Base-by-base conservation (phyloP, 2,329 filamentous ascomycete genomes). In the Aspergillus ibericus region DNA sequence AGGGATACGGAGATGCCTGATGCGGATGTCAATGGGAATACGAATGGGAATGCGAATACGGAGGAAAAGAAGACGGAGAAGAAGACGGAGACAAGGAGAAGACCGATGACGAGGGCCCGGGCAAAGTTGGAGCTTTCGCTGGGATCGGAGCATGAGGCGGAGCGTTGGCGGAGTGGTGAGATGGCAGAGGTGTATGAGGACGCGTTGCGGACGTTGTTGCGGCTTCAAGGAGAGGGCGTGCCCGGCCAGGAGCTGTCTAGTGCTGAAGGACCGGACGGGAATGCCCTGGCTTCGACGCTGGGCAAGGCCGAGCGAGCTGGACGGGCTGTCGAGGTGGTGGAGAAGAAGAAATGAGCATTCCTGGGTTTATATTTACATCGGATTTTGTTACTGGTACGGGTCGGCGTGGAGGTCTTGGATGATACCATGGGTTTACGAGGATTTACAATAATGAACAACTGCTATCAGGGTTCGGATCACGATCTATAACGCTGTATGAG, bases 261-360 rank as follows among this genome's bases (percentile, higher is more conserved):
- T 47, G 61, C 61, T 22, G 66, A 68, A 38, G 64, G 59, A 49
- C 59, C 64, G 25, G 69, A 73, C 54, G 69, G 70, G 22, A 72
- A 71, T 59, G 75, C 73, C 8, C 63, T 81, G 55, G 78, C 79
- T 13, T 77, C 76, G 55, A 78, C 79, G 8, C 70, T 81, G 25
- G 79, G 78, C 18, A 80, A 77, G 64, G 74, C 77, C 16, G 78
- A 81, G 63, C 71, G 79, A 55, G 79, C 79, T 34, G 72, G 69
- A 20, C 71, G 70, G 51, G 77, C 77, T 36, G 77, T 72, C 22
- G 79, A 81, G 53, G 77, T 80, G n/a, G 76, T 80, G 58, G 77
- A 81, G 50, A 62, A 58, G 7, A 73, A 72, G 61, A 76, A 78
- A 65, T 80, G 66, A 76, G 13, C 25, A 29, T 32, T 34, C 22